phyloP scores from a whole-genome alignment of 1,284 basidiomycete genomes.

The Microbotryum silenes-acaulis region DNA sequence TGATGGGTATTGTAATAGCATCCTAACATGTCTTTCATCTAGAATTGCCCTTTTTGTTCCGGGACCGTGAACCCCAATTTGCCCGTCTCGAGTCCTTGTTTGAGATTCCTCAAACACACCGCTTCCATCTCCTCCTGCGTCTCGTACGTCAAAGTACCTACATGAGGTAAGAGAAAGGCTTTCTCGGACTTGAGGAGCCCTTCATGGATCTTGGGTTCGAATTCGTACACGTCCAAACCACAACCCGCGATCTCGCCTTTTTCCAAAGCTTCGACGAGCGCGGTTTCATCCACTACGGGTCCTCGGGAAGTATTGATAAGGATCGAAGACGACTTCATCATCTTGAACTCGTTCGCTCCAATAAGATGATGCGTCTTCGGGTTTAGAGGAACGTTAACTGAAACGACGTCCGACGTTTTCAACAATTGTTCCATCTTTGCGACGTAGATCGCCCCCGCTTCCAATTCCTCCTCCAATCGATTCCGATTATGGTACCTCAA shows the following conservation, averaged over 20 bases:
- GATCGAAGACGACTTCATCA: constrained; percentile 69
- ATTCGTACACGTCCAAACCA: constrained; percentile 26
- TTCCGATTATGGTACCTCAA: constrained; percentile 66
- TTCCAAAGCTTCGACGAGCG: constrained; percentile 72
- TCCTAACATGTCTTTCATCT: too few species aligned
- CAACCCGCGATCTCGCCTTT: constrained; percentile 47
- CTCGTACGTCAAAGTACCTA: constrained; percentile 51
- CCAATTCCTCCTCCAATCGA: constrained; percentile 36
- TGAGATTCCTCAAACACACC: constrained; percentile 38
- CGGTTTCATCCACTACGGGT: constrained; percentile 79
- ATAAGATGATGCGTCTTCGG: constrained; percentile 67
- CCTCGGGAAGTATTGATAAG: constrained; percentile 86
- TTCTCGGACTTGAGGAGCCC: constrained; percentile 69
- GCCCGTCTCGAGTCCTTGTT: constrained; percentile 36
- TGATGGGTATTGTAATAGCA: too few species aligned
- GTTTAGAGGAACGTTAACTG: constrained; percentile 48
- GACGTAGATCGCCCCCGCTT: constrained; percentile 50
- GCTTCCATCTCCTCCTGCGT: constrained; percentile 42
- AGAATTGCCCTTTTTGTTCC: constrained; percentile 36
- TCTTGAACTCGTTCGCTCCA: constrained; percentile 65
- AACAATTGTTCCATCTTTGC: constrained; percentile 62
- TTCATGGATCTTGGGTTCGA: constrained; percentile 52
- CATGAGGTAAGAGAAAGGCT: constrained; percentile 75
- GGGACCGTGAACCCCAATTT: constrained; percentile 36
- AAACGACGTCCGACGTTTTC: constrained; percentile 65